These are phyloP conservation scores for Paraglomus brasilianum DNA, from an alignment of 192 early-diverging fungal genomes.

Conservation along the genomic window DNA sequence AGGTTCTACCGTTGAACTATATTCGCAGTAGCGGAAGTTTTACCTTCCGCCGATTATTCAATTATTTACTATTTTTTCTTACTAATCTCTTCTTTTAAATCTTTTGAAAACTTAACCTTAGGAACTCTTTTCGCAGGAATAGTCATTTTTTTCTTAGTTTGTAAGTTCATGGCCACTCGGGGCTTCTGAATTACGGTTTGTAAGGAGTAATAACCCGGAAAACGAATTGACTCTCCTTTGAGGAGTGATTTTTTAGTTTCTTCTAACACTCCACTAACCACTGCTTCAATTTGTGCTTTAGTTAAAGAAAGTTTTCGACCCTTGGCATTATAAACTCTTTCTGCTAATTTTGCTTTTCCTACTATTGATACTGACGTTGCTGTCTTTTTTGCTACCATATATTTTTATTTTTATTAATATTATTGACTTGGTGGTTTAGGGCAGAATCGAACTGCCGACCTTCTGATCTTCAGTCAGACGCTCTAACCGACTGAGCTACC, in stretches of 20 bases:
- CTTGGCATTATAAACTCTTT: no score
- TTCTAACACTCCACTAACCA: not conserved
- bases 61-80: no score
- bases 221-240: not conserved
- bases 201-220: constrained; percentile 5
- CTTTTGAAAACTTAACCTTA: constrained; percentile 6
- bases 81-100: constrained; percentile 15
- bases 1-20: no score
- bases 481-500: constrained; percentile 18
- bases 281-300: not conserved
- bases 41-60: no score
- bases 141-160: constrained; percentile 14
- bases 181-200: not conserved
- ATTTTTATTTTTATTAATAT: no score
- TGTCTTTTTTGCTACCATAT: no score
- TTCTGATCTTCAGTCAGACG: constrained; percentile 11
- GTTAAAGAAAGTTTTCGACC: not conserved
- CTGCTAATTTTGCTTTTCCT: no score
- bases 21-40: no score
- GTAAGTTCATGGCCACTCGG: constrained; percentile 17
- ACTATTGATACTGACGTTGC: no score
- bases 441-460: constrained; percentile 21
- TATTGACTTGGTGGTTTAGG: constrained; percentile 22
- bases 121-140: constrained; percentile 15
- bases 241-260: constrained; percentile 7